A percentile compares a stretch with the other conserved stretches of the same genome.
Evolutionary conservation across 768 basidiomycete genomes (phyloP).

Genomic region (Dioszegia aurantiaca): DNA sequence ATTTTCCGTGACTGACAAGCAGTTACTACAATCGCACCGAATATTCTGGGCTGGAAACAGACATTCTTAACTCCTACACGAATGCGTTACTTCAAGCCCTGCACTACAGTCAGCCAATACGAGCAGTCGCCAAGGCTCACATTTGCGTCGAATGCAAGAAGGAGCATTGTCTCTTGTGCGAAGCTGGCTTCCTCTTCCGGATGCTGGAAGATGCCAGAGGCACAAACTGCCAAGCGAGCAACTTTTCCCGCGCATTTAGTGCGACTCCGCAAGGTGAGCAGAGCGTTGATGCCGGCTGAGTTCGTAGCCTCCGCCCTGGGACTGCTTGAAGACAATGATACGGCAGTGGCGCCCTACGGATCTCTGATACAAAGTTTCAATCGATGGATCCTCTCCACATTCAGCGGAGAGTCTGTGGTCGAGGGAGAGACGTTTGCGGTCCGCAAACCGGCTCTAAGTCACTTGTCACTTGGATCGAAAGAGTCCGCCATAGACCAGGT

Average conservation of each 20-base stretch:
- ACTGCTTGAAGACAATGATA: constrained; percentile 80
- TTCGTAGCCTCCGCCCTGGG: constrained; percentile 67
- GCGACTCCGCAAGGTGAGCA: constrained; percentile 75
- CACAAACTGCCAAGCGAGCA: constrained; percentile 91
- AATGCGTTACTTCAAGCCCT: constrained; percentile 87
- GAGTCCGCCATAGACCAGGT: constrained; percentile 81
- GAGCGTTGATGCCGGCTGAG: not conserved
- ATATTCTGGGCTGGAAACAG: constrained; percentile 90
- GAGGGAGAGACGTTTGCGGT: constrained; percentile 34
- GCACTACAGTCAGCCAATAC: constrained; percentile 75
- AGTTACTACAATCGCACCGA: constrained; percentile 92
- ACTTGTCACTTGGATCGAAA: constrained; percentile 46
- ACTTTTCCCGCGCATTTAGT: constrained; percentile 91
- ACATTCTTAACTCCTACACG: constrained; percentile 95
- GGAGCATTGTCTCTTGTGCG: constrained; percentile 92
- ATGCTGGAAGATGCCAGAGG: constrained; percentile 96
- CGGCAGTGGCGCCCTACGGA: constrained; percentile 69
- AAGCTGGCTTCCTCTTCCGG: constrained; percentile 85
- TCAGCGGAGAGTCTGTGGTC: constrained; percentile 57
- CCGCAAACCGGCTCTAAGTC: constrained; percentile 6
- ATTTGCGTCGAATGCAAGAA: constrained; percentile 80
- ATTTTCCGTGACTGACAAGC: constrained; percentile 2
- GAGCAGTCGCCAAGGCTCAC: constrained; percentile 82
- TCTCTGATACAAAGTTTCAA: constrained; percentile 93
- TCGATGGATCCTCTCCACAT: constrained; percentile 82